Evolutionary conservation across 139 green algal species (phyloP).

Genomic region (Asterochloris sp.): DNA sequence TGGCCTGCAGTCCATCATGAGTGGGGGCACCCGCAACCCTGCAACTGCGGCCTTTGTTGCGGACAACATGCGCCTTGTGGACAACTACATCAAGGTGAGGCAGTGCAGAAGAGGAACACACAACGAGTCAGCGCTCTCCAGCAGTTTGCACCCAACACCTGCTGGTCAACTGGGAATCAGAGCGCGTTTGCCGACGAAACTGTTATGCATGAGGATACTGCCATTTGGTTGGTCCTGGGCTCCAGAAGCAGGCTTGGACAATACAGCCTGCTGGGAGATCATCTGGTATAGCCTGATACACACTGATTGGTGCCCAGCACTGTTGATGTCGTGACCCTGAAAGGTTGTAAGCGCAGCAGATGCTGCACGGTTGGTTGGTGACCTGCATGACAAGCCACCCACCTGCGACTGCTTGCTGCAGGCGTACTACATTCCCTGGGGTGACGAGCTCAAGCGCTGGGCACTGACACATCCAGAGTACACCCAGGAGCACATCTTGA

Average conservation of each 20-base stretch:
- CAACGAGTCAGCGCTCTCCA: no score
- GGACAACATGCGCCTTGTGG: conserved; percentile 24
- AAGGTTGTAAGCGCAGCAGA: background rate
- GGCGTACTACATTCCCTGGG: conserved; percentile 33
- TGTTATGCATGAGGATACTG: no score
- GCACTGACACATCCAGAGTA: conserved; percentile 48
- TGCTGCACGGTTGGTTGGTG: background rate
- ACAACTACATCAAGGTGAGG: conserved; percentile 35
- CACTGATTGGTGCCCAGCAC: background rate
- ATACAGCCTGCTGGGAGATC: background rate
- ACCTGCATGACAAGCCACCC: background rate
- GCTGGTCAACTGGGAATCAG: no score
- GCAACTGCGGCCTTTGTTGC: conserved; percentile 8
- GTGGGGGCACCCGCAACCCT: background rate
- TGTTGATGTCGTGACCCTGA: background rate
- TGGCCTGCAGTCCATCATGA: conserved; percentile 12
- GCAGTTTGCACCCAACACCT: no score
- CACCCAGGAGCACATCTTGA: conserved; percentile 39
- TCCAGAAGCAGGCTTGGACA: background rate
- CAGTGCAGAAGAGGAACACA: no score
- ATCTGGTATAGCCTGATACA: background rate
- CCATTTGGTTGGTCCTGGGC: no score
- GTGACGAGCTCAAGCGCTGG: conserved; percentile 28
- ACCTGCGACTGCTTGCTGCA: background rate
- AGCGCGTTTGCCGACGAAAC: no score